These are phyloP conservation scores for Mycena vulgaris DNA, from an alignment of 768 basidiomycete species.

Conservation along the genomic window DNA sequence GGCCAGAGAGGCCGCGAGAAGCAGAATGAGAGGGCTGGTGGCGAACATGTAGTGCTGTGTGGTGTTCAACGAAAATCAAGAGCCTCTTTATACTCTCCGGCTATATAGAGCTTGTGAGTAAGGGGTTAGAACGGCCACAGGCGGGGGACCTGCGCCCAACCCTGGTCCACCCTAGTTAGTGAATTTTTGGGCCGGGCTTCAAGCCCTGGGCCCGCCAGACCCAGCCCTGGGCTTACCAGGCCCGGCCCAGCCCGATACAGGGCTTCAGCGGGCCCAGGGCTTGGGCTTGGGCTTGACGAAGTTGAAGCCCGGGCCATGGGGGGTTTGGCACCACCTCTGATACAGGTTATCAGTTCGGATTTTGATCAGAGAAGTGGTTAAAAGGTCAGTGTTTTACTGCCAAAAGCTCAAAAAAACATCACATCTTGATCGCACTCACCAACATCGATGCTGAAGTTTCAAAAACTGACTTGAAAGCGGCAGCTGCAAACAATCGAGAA, in stretches of 20 bases:
- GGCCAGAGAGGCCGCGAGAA: too few relatives aligned
- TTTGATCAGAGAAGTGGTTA: not conserved
- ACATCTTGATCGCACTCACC: not conserved
- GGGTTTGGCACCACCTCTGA: not conserved
- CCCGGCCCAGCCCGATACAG: not conserved
- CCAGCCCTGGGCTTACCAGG: too few relatives aligned
- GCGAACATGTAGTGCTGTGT: too few relatives aligned
- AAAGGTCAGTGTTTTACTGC: slow-evolving; percentile 4
- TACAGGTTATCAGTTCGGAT: not conserved
- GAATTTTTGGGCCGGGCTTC: too few relatives aligned
- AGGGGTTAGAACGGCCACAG: too few relatives aligned
- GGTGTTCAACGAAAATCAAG: too few relatives aligned
- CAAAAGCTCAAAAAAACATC: not conserved
- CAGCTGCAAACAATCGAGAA: not conserved
- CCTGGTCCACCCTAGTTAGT: too few relatives aligned
- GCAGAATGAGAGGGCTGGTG: too few relatives aligned
- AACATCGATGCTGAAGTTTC: slow-evolving; percentile 1
- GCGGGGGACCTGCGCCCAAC: too few relatives aligned
- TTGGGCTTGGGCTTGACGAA: not conserved
- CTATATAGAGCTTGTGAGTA: too few relatives aligned
- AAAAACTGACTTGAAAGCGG: not conserved
- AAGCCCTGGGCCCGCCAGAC: too few relatives aligned
- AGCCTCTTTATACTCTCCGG: too few relatives aligned
- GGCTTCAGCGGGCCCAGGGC: not conserved
- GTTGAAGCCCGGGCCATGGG: not conserved